Evolutionary conservation across 345 rosid genomes (phyloP).

Genomic region (Salix brachista): DNA sequence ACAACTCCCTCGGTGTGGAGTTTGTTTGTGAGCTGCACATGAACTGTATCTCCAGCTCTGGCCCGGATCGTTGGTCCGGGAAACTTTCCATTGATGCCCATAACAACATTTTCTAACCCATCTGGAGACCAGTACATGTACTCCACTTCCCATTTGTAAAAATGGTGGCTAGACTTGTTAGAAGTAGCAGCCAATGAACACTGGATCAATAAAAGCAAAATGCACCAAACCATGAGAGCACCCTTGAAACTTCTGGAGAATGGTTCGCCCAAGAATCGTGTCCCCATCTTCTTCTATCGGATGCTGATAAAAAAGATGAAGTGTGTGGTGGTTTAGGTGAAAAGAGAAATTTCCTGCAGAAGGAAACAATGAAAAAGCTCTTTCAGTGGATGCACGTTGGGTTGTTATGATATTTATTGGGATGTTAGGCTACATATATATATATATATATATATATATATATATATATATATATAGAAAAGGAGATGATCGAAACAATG

Average conservation of each 20-base stretch:
- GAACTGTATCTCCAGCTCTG: constrained; percentile 53
- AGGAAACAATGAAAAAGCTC: no score
- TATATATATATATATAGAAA: no score
- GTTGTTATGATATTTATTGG: no score
- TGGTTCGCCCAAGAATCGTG: background rate
- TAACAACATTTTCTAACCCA: constrained; percentile 51
- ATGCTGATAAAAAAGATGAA: background rate
- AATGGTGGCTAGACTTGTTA: background rate
- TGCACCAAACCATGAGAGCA: background rate
- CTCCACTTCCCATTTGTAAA: constrained; percentile 56
- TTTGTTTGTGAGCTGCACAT: constrained; percentile 56
- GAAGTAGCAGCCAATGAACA: background rate
- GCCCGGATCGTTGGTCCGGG: constrained; percentile 85
- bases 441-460: no score
- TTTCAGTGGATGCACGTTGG: no score
- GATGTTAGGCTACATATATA: no score
- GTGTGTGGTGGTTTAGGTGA: background rate
- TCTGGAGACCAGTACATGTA: constrained; percentile 66
- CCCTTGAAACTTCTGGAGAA: background rate
- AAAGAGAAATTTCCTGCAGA: no score
- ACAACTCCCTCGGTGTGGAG: constrained; percentile 74
- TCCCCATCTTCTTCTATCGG: background rate
- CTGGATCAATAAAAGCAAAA: background rate
- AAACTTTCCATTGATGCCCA: constrained; percentile 77
- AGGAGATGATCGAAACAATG: no score